Evolutionary conservation across 768 basidiomycete species (phyloP).

Genomic region (Floccularia luteovirens): DNA sequence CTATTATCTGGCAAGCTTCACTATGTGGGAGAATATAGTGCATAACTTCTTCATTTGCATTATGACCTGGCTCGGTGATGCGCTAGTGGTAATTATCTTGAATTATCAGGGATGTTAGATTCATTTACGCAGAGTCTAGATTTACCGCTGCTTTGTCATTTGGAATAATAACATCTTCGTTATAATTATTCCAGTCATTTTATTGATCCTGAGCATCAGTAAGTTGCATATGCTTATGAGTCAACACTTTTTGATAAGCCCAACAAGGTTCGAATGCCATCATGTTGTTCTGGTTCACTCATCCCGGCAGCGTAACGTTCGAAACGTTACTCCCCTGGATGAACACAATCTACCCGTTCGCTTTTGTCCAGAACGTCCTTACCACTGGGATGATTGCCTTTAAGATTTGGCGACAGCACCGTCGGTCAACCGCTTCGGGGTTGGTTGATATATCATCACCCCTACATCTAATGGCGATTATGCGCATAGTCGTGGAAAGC

Average conservation of each 20-base stretch:
- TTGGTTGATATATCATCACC: constrained; percentile 7
- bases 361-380: constrained; percentile 15
- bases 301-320: constrained; percentile 6
- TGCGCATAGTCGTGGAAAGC: constrained; percentile 23
- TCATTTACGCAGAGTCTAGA: constrained; percentile 4
- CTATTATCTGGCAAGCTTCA: constrained; percentile 7
- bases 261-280: constrained; percentile 8
- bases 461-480: constrained; percentile 13
- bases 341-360: constrained; percentile 13
- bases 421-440: constrained; percentile 10
- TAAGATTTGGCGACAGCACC: constrained; percentile 15
- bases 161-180: constrained; percentile 14
- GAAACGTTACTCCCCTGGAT: constrained; percentile 7
- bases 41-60: constrained; percentile 8
- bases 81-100: constrained; percentile 7
- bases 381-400: constrained; percentile 18
- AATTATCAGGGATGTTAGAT: not conserved
- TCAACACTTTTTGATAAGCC: no score
- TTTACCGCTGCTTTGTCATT: constrained; percentile 16
- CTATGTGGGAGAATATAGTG: constrained; percentile 7
- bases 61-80: constrained; percentile 14
- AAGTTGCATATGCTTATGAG: not conserved
- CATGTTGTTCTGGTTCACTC: constrained; percentile 11
- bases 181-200: constrained; percentile 11
- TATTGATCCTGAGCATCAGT: constrained; percentile 14